Evolutionary conservation across 768 basidiomycete species (phyloP).

Genomic region (Podaxis carcinomalis): DNA sequence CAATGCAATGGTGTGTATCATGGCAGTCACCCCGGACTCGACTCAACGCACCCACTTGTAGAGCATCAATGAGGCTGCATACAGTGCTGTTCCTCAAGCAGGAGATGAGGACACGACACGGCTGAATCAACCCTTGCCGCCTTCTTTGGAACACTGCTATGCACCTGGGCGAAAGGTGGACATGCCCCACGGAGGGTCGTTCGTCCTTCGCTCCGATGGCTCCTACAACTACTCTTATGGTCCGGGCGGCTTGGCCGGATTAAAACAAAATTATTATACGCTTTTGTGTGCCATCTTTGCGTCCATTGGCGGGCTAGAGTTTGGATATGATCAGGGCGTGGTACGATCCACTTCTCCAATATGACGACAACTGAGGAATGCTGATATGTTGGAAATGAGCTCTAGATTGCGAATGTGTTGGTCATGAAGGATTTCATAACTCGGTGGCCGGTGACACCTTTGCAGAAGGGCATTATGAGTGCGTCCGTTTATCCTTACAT

Average conservation of each 20-base stretch:
- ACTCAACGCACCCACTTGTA: not conserved
- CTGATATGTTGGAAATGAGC: not conserved
- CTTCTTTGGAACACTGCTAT: not conserved
- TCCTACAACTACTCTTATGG: constrained; percentile 71
- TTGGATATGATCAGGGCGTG: constrained; percentile 84
- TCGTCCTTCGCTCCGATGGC: constrained; percentile 31
- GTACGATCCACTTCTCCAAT: constrained; percentile 21
- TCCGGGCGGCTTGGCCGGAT: constrained; percentile 60
- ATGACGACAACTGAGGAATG: not conserved
- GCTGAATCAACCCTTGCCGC: not conserved
- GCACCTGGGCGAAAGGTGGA: not conserved
- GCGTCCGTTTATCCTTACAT: constrained; percentile 19
- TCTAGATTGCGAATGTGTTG: constrained; percentile 73
- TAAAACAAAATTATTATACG: constrained; percentile 61
- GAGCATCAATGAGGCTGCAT: not conserved
- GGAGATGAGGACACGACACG: not conserved
- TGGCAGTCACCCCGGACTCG: not conserved
- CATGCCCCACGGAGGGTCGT: constrained; percentile 21
- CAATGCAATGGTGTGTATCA: not conserved
- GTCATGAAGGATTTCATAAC: constrained; percentile 73
- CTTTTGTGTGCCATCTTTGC: constrained; percentile 70
- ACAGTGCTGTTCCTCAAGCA: not conserved
- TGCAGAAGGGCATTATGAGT: constrained; percentile 81
- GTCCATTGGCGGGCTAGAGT: constrained; percentile 71
- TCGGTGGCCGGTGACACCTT: constrained; percentile 66